phyloP scores from a whole-genome alignment of 805 yeast genomes.

The Myxozyma monticola region DNA sequence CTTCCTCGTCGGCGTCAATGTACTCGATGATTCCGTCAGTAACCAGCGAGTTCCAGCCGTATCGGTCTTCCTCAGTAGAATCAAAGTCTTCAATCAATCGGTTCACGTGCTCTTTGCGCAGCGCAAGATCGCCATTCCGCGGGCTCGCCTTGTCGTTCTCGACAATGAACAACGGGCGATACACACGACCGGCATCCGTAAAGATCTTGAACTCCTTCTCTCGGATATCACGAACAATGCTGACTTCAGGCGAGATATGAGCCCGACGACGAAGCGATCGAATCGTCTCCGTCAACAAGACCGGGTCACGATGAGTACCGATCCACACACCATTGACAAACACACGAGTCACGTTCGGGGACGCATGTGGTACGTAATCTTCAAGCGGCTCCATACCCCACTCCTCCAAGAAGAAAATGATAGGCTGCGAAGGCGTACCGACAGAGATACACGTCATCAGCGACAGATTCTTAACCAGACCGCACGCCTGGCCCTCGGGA shows the following conservation, averaged over 20 bases:
- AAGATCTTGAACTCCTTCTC: constrained; percentile 94
- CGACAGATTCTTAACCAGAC: constrained; percentile 93
- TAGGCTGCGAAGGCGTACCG: constrained; percentile 96
- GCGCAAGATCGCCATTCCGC: constrained; percentile 68
- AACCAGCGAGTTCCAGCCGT: constrained; percentile 83
- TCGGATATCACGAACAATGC: constrained; percentile 93
- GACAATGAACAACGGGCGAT: constrained; percentile 92
- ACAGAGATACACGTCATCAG: constrained; percentile 97
- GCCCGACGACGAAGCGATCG: constrained; percentile 90
- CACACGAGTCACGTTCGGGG: constrained; percentile 88
- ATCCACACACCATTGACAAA: constrained; percentile 99
- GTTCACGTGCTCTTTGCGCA: constrained; percentile 81
- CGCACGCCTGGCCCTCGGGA: constrained; percentile 99
- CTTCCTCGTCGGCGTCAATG: constrained; percentile 98
- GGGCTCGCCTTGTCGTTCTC: constrained; percentile 61
- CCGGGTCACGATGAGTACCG: constrained; percentile 96
- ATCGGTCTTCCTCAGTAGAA: constrained; percentile 57
- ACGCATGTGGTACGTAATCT: constrained; percentile 89
- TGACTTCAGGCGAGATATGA: constrained; percentile 93
- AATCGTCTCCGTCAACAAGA: constrained; percentile 86
- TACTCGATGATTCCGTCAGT: constrained; percentile 90
- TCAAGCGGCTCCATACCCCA: constrained; percentile 99
- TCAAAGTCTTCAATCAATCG: constrained; percentile 55
- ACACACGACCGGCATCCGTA: constrained; percentile 98
- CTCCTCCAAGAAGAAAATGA: constrained; percentile 87